These are phyloP conservation scores for Solanum chaucha DNA, from an alignment of 257 asterid genomes.

Conservation along the genomic window DNA sequence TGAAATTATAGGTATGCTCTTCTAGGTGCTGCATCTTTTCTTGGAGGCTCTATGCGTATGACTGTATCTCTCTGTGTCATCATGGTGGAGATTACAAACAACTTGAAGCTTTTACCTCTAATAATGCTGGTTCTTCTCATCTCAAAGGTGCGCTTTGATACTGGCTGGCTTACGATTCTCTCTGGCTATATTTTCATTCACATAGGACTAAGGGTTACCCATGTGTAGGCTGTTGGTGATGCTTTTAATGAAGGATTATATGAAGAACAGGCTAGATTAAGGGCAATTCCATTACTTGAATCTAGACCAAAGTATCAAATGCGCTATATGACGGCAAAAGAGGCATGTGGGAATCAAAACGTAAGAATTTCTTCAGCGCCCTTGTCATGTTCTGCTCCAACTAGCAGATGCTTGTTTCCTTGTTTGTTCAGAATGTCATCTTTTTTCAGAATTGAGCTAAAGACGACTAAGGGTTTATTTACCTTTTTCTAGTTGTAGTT, in stretches of 20 bases:
- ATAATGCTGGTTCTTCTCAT: slow-evolving; percentile 98
- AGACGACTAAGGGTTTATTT: background rate
- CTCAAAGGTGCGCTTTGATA: slow-evolving; percentile 53
- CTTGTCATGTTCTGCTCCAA: background rate
- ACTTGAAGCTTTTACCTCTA: slow-evolving; percentile 86
- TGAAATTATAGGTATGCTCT: slow-evolving; percentile 76
- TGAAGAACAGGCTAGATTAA: slow-evolving; percentile 93
- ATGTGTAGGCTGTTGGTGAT: slow-evolving; percentile 93
- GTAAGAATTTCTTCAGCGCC: slow-evolving; percentile 23
- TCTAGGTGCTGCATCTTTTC: slow-evolving; percentile 95
- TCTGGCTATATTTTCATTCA: background rate
- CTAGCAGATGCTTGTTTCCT: background rate
- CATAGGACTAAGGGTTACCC: background rate
- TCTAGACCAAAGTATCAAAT: slow-evolving; percentile 96
- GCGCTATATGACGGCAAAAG: slow-evolving; percentile 89
- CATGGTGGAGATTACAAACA: slow-evolving; percentile 93
- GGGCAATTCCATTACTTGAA: slow-evolving; percentile 84
- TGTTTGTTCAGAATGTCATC: background rate
- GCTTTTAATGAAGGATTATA: slow-evolving; percentile 96
- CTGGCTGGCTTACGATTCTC: background rate
- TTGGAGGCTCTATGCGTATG: slow-evolving; percentile 99
- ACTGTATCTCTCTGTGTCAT: slow-evolving; percentile 97
- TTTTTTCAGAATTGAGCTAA: background rate
- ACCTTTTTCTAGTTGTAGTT: background rate
- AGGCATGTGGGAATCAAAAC: slow-evolving; percentile 85